Percentiles rank a stretch among this genome's conserved stretches.
Evolutionary conservation across 2,329 filamentous ascomycete species (phyloP).

Genomic region (Fusarium odoratissimum): DNA sequence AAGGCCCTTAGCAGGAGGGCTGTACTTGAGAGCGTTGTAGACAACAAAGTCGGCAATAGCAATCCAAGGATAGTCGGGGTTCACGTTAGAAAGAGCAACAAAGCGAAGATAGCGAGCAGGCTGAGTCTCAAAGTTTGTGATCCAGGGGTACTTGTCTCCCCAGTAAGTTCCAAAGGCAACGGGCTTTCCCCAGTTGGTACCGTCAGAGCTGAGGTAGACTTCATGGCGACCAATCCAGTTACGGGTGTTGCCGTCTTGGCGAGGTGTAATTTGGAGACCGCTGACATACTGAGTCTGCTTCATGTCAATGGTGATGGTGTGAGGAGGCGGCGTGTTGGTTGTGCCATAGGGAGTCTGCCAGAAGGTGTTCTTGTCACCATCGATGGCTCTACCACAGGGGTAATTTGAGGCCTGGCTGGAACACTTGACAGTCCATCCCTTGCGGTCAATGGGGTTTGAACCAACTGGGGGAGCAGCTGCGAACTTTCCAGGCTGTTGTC

Average conservation of each 20-base stretch:
- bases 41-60: slow-evolving; percentile 33
- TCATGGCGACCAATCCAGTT: slow-evolving; percentile 34
- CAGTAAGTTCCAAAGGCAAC: slow-evolving; percentile 37
- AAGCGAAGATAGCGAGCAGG: slow-evolving; percentile 38
- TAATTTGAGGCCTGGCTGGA: slow-evolving; percentile 27
- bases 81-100: slow-evolving; percentile 19
- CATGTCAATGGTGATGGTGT: slow-evolving; percentile 32
- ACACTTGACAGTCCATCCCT: slow-evolving; percentile 33
- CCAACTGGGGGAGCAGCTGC: slow-evolving; percentile 31
- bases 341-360: slow-evolving; percentile 36
- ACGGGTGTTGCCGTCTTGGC: slow-evolving; percentile 24
- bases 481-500: slow-evolving; percentile 21
- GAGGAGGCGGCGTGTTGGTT: slow-evolving; percentile 22
- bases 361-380: slow-evolving; percentile 26
- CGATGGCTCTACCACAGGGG: slow-evolving; percentile 28
- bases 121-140: slow-evolving; percentile 36
- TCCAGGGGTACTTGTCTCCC: slow-evolving; percentile 28
- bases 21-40: slow-evolving; percentile 34
- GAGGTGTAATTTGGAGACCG: slow-evolving; percentile 25
- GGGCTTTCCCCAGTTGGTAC: slow-evolving; percentile 25
- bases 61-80: slow-evolving; percentile 26
- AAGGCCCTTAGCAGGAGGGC: slow-evolving; percentile 13
- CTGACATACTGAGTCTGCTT: slow-evolving; percentile 32
- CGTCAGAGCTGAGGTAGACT: slow-evolving; percentile 31
- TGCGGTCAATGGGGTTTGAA: slow-evolving; percentile 27